Evolutionary conservation across 2,329 filamentous ascomycete genomes (phyloP).

Genomic region (Arthrobotrys iridis): DNA sequence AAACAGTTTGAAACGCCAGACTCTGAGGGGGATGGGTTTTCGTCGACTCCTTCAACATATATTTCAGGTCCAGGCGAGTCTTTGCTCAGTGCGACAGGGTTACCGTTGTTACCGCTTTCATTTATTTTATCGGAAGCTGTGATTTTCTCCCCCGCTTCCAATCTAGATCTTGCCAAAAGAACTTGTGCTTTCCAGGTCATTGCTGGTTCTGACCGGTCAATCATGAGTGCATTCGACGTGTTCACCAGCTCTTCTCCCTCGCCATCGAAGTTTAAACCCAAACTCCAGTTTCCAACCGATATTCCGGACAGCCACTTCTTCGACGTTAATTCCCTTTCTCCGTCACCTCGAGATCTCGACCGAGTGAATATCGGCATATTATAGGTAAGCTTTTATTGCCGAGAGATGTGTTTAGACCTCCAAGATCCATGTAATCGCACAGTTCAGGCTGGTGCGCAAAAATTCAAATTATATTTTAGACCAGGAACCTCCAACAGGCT

Average conservation of each 20-base stretch:
- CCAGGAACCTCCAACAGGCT: neutral
- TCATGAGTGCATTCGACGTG: constrained; percentile 43
- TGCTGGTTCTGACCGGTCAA: constrained; percentile 39
- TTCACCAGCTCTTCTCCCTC: constrained; percentile 24
- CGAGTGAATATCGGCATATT: constrained; percentile 49
- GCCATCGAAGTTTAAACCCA: constrained; percentile 40
- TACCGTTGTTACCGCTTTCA: constrained; percentile 8
- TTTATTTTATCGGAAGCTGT: neutral
- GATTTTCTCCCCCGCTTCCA: neutral
- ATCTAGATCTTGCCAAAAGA: constrained; percentile 24
- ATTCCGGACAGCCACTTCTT: constrained; percentile 47
- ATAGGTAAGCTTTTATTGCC: neutral
- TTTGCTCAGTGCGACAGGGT: neutral
- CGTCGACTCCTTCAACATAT: constrained; percentile 15
- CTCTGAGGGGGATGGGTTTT: neutral
- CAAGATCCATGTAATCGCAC: too few relatives aligned
- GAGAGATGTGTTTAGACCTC: too few relatives aligned
- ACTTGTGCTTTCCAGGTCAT: constrained; percentile 30
- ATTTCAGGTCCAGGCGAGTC: neutral
- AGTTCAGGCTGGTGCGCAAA: too few relatives aligned
- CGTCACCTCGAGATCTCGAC: constrained; percentile 30
- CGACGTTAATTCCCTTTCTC: constrained; percentile 26
- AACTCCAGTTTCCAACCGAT: constrained; percentile 40
- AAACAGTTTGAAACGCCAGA: constrained; percentile 19
- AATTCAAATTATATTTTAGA: too few relatives aligned